A percentile compares a stretch with the other conserved stretches of the same genome.
These are phyloP conservation scores for Thuja plicata DNA, from an alignment of 83 land plant genomes.

Conservation along the genomic window DNA sequence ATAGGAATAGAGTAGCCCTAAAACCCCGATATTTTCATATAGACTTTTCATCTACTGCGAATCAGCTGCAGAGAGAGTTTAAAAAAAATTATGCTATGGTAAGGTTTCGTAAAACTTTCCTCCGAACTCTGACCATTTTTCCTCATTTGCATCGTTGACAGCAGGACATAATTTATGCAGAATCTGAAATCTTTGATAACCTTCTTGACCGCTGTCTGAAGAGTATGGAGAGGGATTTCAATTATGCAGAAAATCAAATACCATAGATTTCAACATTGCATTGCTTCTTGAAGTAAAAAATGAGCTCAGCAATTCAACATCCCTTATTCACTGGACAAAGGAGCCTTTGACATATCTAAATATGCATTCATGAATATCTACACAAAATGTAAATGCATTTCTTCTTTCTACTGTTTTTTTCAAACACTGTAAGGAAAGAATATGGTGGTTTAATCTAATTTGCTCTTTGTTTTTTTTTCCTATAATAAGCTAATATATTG, in stretches of 20 bases:
- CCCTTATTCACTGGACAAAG: constrained; percentile 10
- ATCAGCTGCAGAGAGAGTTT: too few species aligned
- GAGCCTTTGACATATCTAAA: too few species aligned
- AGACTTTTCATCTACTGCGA: too few species aligned
- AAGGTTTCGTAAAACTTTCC: too few species aligned
- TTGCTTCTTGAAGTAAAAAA: constrained; percentile 37
- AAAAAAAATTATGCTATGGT: too few species aligned
- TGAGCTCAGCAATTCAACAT: constrained; percentile 30
- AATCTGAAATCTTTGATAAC: constrained; percentile 16
- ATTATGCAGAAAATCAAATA: constrained; percentile 58
- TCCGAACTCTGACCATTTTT: too few species aligned
- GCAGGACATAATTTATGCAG: too few species aligned
- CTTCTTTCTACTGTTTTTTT: constrained; percentile 4
- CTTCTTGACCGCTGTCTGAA: constrained; percentile 34
- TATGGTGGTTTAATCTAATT: constrained; percentile 12
- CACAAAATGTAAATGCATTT: constrained; percentile 8
- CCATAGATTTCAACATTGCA: constrained; percentile 19
- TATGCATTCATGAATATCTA: constrained; percentile 2
- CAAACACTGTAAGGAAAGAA: constrained; percentile 6
- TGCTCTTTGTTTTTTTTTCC: background rate
- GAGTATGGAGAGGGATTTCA: constrained; percentile 55
- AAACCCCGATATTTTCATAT: too few species aligned
- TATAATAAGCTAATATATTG: background rate
- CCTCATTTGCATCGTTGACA: too few species aligned
- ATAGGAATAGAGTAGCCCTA: too few species aligned